Base-by-base conservation (phyloP, 768 basidiomycete species). In the Daedaleopsis nitida region DNA sequence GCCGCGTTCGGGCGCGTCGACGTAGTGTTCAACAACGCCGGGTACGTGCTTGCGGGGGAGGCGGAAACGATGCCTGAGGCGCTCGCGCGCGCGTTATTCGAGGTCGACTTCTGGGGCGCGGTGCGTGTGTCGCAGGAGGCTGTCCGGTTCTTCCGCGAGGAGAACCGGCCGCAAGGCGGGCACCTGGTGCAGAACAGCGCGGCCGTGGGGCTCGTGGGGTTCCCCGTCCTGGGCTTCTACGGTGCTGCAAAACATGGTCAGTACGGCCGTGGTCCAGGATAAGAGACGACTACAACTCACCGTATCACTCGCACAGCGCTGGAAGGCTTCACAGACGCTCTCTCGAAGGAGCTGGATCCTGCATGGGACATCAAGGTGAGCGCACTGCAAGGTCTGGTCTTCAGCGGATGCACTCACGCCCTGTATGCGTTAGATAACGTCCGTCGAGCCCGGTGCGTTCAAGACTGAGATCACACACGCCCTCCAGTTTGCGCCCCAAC, bases 1-100 rank as follows among this genome's bases (percentile, higher is more conserved):
- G 67, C 70, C 32, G 63, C 64, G 14, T 82, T 81, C 66, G 80
- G 78, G 6, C 69, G 75, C 35, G 65, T 81, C 16, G 82, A 82
- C 56, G 67, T 81, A 50, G 80, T 82, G 7, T 75, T 78, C 60
- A 81, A 77, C 63, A 83, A 82, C 60, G 81, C 81, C 62, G 71
- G 62, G 39, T 65, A 64, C 47, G 69, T 62, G 11, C 56, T 75
- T 23, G 54, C 75, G 14, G 69, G 68, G 14, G 78, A 80, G 62
- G 69, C 74, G 23, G 81, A 82, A 66, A 73, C 69, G 19, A 72
- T 73, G 58, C 66, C 66, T 2, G 65, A 63, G 11, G 71, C 70
- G 1, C 69, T 64, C 0, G 78, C 75, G 16, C 69, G 75, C 23
- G 65, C 65, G 21, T n/a, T 75, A 63, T 80, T 81, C 48, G 80